Percentiles rank a stretch among this genome's conserved stretches.
These are phyloP conservation scores for Leccinum rimulosum DNA, from an alignment of 768 basidiomycete genomes.

Conservation along the genomic window DNA sequence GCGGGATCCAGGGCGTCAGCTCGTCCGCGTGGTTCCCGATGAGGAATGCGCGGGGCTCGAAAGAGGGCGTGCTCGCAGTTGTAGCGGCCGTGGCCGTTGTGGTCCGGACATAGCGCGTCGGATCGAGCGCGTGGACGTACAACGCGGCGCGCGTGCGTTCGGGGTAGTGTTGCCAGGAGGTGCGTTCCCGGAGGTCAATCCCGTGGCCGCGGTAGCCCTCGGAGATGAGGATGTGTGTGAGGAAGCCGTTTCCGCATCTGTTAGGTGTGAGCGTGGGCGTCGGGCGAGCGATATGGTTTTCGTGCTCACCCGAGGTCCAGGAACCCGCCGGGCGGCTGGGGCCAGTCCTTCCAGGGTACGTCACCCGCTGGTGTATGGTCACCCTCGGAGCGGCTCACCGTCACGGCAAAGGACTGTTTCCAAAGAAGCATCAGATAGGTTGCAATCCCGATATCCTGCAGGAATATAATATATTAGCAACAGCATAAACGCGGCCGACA, in stretches of 20 bases:
- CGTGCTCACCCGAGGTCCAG: constrained; percentile 76
- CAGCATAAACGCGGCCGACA: background rate
- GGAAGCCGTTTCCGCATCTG: constrained; percentile 82
- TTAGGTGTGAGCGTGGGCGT: background rate
- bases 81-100: background rate
- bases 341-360: constrained; percentile 68
- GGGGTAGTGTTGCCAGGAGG: constrained; percentile 83
- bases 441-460: constrained; percentile 90
- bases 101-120: constrained; percentile 27
- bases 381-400: background rate
- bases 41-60: constrained; percentile 60
- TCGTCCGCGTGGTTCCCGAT: constrained; percentile 98
- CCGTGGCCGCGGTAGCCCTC: constrained; percentile 88
- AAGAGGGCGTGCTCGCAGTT: constrained; percentile 18
- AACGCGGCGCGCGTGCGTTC: constrained; percentile 56
- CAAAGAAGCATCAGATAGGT: constrained; percentile 91
- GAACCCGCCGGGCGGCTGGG: constrained; percentile 81
- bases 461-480: background rate
- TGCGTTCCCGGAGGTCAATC: constrained; percentile 80
- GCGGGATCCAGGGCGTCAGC: constrained; percentile 90
- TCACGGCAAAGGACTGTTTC: constrained; percentile 61
- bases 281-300: background rate
- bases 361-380: background rate
- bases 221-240: constrained; percentile 79
- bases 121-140: constrained; percentile 70